Conservation (phyloP, 2,329 filamentous ascomycete genomes). For the Arachnomyces sp. region DNA sequence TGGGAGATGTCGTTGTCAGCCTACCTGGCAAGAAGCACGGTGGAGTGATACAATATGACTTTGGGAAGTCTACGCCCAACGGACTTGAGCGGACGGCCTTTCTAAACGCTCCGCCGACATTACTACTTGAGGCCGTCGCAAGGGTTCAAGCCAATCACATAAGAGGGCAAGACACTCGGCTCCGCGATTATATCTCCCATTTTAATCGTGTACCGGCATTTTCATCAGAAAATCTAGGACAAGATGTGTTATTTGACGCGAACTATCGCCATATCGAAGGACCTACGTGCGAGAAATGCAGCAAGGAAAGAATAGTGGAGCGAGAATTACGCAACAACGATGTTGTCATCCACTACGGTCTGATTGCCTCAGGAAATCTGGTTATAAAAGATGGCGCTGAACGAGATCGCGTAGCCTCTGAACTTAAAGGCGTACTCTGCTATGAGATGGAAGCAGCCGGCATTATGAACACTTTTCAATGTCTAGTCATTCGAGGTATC, state of each 20-base stretch:
- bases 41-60: conserved; percentile 24
- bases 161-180: no score
- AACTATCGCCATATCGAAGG: no score
- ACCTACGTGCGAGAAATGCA: no score
- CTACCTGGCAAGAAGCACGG: conserved; percentile 6
- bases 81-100: conserved; percentile 2
- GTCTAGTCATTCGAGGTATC: conserved; percentile 12
- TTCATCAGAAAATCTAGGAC: no score
- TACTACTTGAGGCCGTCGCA: no score
- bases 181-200: no score
- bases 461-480: conserved; percentile 4
- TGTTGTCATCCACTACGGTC: conserved; percentile 11
- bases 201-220: no score
- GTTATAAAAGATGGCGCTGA: conserved; percentile 10
- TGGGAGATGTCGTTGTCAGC: conserved; percentile 12
- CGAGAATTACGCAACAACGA: background rate
- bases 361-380: conserved; percentile 13
- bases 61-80: conserved; percentile 13
- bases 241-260: background rate
- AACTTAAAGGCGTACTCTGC: no score
- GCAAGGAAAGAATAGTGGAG: background rate
- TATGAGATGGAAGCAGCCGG: conserved; percentile 5
- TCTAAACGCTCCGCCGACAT: no score
- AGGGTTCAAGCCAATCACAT: no score
- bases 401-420: conserved; percentile 2